phyloP scores from a whole-genome alignment of 2,329 filamentous ascomycete species.

The Phialemonium atrogriseum region DNA sequence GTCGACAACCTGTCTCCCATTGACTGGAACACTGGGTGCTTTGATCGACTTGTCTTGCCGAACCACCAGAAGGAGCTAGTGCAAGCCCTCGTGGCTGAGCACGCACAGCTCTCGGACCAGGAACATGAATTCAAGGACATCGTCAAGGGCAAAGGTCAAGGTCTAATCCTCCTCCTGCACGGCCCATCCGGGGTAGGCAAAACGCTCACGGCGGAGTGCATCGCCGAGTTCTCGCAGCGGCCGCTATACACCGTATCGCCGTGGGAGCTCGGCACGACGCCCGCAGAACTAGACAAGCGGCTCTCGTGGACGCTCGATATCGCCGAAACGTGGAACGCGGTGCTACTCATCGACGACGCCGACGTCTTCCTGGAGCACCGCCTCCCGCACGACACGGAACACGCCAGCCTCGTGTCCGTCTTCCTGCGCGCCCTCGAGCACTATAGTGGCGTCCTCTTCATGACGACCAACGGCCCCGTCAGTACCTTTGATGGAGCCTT shows the following conservation, averaged over 20 bases:
- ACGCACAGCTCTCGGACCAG: constrained; percentile 6
- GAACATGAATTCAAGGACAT: constrained; percentile 5
- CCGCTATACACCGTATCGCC: constrained; percentile 9
- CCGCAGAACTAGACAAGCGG: not conserved
- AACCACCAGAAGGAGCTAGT: constrained; percentile 20
- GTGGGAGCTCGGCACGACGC: constrained; percentile 6
- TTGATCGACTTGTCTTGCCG: constrained; percentile 22
- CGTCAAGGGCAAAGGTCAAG: constrained; percentile 6
- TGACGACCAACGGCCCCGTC: constrained; percentile 35
- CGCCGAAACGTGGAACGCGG: constrained; percentile 14
- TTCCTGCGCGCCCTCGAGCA: constrained; percentile 27
- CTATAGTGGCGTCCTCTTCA: constrained; percentile 27
- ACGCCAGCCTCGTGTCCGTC: constrained; percentile 12
- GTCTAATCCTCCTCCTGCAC: constrained; percentile 7
- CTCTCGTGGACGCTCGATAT: constrained; percentile 7
- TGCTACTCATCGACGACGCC: constrained; percentile 27
- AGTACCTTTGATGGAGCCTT: constrained; percentile 32
- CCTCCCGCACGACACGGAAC: constrained; percentile 1
- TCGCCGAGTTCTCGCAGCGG: constrained; percentile 7
- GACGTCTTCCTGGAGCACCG: constrained; percentile 13
- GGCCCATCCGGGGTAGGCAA: constrained; percentile 9
- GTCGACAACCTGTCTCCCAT: constrained; percentile 14
- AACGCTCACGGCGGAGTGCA: constrained; percentile 11
- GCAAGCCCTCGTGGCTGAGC: constrained; percentile 19
- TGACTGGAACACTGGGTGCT: constrained; percentile 19